Evolutionary conservation across 2,329 filamentous ascomycete species (phyloP).

Genomic region (Aspergillus sp.): DNA sequence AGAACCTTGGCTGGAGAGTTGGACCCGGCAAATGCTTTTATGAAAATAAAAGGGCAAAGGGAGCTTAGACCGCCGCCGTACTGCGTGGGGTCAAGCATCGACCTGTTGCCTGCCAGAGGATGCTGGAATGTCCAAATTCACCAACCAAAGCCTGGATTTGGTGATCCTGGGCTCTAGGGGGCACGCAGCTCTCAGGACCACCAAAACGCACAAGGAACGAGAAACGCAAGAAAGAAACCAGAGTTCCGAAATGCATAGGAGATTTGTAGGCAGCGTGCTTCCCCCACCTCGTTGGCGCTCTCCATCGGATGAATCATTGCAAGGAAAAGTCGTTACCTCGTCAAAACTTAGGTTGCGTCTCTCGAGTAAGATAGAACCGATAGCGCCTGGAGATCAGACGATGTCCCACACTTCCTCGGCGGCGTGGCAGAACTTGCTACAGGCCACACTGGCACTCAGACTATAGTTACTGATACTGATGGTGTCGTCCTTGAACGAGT

Average conservation of each 20-base stretch:
- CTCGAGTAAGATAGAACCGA: constrained; percentile 4
- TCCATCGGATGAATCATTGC: constrained; percentile 17
- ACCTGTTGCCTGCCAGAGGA: constrained; percentile 1
- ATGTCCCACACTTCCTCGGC: constrained; percentile 96
- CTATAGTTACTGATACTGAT: constrained; percentile 99
- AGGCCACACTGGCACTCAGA: constrained; percentile 93
- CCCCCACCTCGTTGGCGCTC: background rate
- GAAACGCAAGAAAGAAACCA: constrained; percentile 13
- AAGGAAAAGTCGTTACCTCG: constrained; percentile 33
- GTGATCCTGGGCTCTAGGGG: constrained; percentile 1
- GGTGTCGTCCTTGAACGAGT: constrained; percentile 90
- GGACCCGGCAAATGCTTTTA: constrained; percentile 3
- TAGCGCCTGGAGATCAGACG: constrained; percentile 57
- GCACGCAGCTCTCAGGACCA: background rate
- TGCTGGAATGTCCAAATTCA: constrained; percentile 2
- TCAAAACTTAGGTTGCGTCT: constrained; percentile 17
- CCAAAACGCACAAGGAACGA: constrained; percentile 8
- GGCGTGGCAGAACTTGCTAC: constrained; percentile 99
- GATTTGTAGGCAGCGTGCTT: constrained; percentile 1
- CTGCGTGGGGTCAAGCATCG: constrained; percentile 1
- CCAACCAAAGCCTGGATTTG: constrained; percentile 2
- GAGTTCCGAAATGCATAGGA: constrained; percentile 8
- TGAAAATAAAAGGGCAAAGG: background rate
- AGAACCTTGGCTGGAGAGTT: constrained; percentile 3
- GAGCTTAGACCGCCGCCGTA: constrained; percentile 1